Evolutionary conservation across 441 rosid species (phyloP).

Genomic region (Populus hybrid): DNA sequence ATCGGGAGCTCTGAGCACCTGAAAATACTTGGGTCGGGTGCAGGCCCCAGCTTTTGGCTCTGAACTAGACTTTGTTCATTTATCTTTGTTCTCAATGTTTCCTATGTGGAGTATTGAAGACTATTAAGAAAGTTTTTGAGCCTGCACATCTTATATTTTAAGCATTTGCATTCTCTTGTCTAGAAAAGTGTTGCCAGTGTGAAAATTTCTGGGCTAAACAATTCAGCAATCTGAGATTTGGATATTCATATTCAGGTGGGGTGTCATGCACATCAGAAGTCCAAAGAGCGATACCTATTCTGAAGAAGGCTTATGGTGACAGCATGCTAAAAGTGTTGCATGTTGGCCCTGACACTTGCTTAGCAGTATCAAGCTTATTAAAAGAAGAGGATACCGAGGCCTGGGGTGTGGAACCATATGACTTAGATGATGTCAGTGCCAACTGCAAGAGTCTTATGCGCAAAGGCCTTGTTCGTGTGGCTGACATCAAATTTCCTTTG

Average conservation of each 20-base stretch:
- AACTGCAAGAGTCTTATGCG: slow-evolving; percentile 54
- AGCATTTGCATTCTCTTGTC: not conserved
- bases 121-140: not conserved
- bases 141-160: not conserved
- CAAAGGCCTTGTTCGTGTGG: slow-evolving; percentile 59
- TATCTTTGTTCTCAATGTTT: not conserved
- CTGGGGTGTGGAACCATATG: slow-evolving; percentile 80
- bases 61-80: not conserved
- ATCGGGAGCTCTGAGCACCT: not conserved
- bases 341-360: slow-evolving; percentile 66
- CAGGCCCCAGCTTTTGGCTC: not conserved
- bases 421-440: slow-evolving; percentile 55
- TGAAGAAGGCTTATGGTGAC: slow-evolving; percentile 63
- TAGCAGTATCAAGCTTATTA: slow-evolving; percentile 50
- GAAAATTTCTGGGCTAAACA: not conserved
- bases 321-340: slow-evolving; percentile 68
- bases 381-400: slow-evolving; percentile 58
- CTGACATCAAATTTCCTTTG: slow-evolving; percentile 67
- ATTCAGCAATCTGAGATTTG: not conserved
- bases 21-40: not conserved
- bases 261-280: slow-evolving; percentile 57
- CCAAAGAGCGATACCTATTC: slow-evolving; percentile 45
- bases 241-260: slow-evolving; percentile 33
- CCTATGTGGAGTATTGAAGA: not conserved
- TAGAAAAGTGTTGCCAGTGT: not conserved